Conservation (phyloP, 306 rosid genomes). For the Quercus gilva region DNA sequence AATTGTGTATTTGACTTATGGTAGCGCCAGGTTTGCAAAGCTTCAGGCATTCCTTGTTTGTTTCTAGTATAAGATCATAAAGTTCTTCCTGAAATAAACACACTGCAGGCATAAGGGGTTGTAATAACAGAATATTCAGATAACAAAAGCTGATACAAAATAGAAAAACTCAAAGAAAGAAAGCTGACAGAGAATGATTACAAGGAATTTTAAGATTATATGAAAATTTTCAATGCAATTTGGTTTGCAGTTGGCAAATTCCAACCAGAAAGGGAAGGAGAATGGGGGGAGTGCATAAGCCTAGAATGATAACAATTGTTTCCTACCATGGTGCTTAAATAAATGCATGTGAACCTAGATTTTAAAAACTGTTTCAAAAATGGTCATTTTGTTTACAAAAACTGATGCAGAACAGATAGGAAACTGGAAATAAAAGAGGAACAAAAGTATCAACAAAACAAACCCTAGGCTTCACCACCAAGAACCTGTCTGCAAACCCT, state of each 20-base stretch:
- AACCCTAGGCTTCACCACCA: too few species aligned
- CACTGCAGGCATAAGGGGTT: neutral
- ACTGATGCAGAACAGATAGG: too few species aligned
- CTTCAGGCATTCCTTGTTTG: conserved; percentile 73
- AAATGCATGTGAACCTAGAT: neutral
- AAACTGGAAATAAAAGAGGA: too few species aligned
- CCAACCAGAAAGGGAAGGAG: neutral
- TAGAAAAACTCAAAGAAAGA: neutral
- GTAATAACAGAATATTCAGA: neutral
- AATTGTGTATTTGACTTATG: conserved; percentile 71
- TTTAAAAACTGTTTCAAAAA: neutral
- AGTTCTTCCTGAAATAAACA: conserved; percentile 74
- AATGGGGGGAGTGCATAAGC: neutral
- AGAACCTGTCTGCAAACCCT: too few species aligned
- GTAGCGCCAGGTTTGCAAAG: conserved; percentile 89
- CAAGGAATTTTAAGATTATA: neutral
- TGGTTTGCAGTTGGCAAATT: neutral
- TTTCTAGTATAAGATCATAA: conserved; percentile 75
- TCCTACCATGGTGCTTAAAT: neutral
- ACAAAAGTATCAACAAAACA: too few species aligned
- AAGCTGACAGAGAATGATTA: neutral
- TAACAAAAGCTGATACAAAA: neutral
- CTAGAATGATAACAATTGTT: neutral
- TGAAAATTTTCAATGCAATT: neutral
- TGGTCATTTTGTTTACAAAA: neutral